Evolutionary conservation across 2,329 filamentous ascomycete species (phyloP).

Genomic region (Paracoccidioides brasiliensis): DNA sequence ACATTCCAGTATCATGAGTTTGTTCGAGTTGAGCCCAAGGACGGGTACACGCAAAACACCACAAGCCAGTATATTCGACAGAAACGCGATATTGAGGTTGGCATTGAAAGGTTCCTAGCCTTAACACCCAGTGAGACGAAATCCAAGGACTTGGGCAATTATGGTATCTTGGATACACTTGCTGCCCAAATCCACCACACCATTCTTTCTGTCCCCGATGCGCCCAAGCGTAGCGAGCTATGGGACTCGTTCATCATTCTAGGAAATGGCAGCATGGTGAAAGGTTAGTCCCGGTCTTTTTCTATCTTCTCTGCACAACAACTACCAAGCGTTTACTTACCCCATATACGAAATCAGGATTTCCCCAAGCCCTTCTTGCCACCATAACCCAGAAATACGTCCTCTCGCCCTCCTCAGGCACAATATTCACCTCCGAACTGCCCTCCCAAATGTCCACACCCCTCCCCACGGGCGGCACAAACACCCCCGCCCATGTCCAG

Average conservation of each 20-base stretch:
- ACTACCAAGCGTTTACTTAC: background rate
- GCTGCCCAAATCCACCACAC: conserved; percentile 72
- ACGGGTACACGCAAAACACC: conserved; percentile 34
- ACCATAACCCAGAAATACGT: conserved; percentile 72
- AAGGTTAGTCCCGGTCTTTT: conserved; percentile 30
- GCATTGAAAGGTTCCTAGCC: conserved; percentile 47
- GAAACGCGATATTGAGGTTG: conserved; percentile 46
- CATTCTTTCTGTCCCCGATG: conserved; percentile 69
- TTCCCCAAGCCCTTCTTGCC: conserved; percentile 76
- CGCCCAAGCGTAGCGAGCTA: conserved; percentile 68
- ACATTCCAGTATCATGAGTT: conserved; percentile 51
- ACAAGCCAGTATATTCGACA: conserved; percentile 41
- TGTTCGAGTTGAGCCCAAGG: conserved; percentile 40
- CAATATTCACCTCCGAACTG: conserved; percentile 93
- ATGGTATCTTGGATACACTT: conserved; percentile 67
- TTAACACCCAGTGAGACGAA: conserved; percentile 31
- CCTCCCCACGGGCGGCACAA: conserved; percentile 78
- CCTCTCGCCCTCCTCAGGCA: conserved; percentile 81
- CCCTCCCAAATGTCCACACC: conserved; percentile 90
- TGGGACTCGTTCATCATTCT: conserved; percentile 91
- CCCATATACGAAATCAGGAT: conserved; percentile 42
- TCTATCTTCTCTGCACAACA: background rate
- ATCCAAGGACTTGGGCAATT: conserved; percentile 27
- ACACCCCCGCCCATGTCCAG: conserved; percentile 50
- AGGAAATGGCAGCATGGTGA: conserved; percentile 64